Percentiles rank a stretch among this genome's conserved stretches.
Conservation (phyloP, 441 rosid genomes). For the Eruca vesicaria region DNA sequence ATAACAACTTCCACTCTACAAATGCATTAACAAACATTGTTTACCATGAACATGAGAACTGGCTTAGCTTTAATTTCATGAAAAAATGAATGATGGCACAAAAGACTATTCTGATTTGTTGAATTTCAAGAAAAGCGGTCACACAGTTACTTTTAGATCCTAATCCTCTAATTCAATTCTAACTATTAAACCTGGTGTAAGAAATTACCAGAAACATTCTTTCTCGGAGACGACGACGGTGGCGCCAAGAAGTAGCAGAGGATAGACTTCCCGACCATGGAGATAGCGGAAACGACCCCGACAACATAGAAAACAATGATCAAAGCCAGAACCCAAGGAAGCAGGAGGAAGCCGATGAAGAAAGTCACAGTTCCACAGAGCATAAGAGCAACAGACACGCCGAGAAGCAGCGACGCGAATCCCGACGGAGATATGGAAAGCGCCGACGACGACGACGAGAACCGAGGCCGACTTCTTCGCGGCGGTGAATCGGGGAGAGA, state of each 20-base stretch:
- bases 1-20: constrained; percentile 31
- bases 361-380: constrained; percentile 91
- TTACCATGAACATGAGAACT: not conserved
- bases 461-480: constrained; percentile 24
- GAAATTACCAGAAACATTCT: constrained; percentile 59
- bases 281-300: constrained; percentile 69
- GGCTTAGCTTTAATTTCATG: not conserved
- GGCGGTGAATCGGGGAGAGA: constrained; percentile 35
- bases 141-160: not conserved
- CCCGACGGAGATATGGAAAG: constrained; percentile 85
- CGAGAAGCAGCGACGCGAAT: constrained; percentile 77
- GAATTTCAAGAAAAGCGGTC: not conserved
- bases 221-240: constrained; percentile 41
- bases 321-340: constrained; percentile 94
- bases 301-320: constrained; percentile 68
- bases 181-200: not conserved
- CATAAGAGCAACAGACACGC: constrained; percentile 76
- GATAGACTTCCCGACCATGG: constrained; percentile 66
- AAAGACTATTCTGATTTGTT: not conserved
- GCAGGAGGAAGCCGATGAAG: constrained; percentile 82
- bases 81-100: not conserved
- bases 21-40: not conserved
- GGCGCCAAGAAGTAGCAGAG: constrained; percentile 53
- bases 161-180: not conserved
- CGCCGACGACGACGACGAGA: constrained; percentile 18